Evolutionary conservation across 2,329 filamentous ascomycete species (phyloP), one percentile per base, ranked within the genome.

Genomic region (Aureobasidium namibiae): DNA sequence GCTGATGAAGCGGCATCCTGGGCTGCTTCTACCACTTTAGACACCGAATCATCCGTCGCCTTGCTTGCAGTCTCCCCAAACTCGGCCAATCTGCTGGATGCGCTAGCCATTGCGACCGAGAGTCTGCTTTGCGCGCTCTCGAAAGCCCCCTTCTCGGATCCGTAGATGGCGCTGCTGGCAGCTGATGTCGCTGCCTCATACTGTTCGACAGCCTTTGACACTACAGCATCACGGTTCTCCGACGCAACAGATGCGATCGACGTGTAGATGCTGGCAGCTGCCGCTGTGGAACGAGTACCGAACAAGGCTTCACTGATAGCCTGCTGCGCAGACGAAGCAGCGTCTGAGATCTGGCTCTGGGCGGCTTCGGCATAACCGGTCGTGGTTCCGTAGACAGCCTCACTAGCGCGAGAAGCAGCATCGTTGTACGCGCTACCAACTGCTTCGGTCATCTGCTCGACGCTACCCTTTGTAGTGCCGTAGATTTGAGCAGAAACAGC

Each of bases 401-500:
- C 76, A 54, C 78, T 82, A 44, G 78, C 78, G 29, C 36, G 56
- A n/a, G 65, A 65, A 7, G 66, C 64, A 11, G 65, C 67, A 38
- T 66, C 66, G 16, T 75, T 75, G 65, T 82, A 82, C 4, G 77
- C 79, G 54, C 77, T 79, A 4, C 78, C 76, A 2, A 78, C 79
- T 14, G 78, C 79, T 24, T 78, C 78, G 21, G 78, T 80, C 2
- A 78, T 81, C 66, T 81, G 73, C 65, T 84, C 82, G 29, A 76
- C 73, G 2, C 73, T 72, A 29, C 81, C 79, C 67, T 81, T 82
- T 21, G 74, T 70, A 1, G 79, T 78, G 42, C 82, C 83, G 64
- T 86, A 85, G 18, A 84, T 69, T 46, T 82, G 81, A 11, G 76
- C 69, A 46, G 78, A 83, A 1, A 81, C 83, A 44, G 81, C 82